Conservation (phyloP, 2,329 filamentous ascomycete species). For the Paradendryphiella salina region DNA sequence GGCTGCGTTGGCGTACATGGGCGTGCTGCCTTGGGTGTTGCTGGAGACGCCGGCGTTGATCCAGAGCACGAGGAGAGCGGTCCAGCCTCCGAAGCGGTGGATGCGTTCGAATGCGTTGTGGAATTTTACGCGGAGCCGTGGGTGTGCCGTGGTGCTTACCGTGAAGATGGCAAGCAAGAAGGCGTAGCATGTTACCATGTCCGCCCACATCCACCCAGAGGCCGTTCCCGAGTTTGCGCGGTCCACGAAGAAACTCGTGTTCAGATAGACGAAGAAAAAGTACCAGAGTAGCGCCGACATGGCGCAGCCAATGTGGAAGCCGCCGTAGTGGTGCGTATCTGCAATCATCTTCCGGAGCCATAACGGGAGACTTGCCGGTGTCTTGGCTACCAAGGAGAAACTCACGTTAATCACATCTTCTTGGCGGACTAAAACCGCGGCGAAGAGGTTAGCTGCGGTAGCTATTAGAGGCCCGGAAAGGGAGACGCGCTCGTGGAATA, state of each 20-base stretch:
- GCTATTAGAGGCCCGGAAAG: constrained; percentile 25
- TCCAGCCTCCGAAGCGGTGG: constrained; percentile 45
- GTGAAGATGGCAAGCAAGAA: constrained; percentile 24
- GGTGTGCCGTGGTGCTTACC: constrained; percentile 34
- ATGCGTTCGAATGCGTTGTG: constrained; percentile 44
- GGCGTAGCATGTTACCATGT: constrained; percentile 21
- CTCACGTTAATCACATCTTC: constrained; percentile 41
- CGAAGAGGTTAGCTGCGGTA: constrained; percentile 42
- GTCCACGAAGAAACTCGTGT: constrained; percentile 30
- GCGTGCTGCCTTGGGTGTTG: background rate
- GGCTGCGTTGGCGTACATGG: constrained; percentile 15
- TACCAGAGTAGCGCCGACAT: constrained; percentile 49
- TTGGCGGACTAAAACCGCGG: constrained; percentile 39
- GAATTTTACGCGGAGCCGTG: constrained; percentile 26
- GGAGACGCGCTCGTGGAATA: background rate
- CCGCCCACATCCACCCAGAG: constrained; percentile 23
- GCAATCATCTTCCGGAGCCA: constrained; percentile 29
- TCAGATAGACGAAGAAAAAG: constrained; percentile 45
- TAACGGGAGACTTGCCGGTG: constrained; percentile 30
- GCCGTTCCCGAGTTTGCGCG: constrained; percentile 5
- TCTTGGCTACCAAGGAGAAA: constrained; percentile 35
- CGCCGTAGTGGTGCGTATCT: constrained; percentile 41
- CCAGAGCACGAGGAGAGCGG: constrained; percentile 34
- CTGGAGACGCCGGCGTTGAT: constrained; percentile 22
- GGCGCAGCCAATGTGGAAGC: constrained; percentile 41